These are phyloP conservation scores for Chaetomium olivaceum DNA, from an alignment of 2,329 filamentous ascomycete species.

Conservation along the genomic window DNA sequence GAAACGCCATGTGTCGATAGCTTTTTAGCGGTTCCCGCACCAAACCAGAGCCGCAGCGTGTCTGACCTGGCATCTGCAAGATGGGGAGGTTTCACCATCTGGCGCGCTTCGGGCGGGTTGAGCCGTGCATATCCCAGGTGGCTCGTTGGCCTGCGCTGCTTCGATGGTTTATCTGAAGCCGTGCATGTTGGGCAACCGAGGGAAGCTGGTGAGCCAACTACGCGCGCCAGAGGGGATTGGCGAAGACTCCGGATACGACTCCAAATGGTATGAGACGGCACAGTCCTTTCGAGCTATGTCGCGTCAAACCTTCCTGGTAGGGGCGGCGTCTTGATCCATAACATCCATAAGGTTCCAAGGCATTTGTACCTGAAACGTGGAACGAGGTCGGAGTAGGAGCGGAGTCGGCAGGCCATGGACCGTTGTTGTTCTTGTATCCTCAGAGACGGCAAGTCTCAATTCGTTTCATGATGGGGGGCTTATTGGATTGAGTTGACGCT, in stretches of 20 bases:
- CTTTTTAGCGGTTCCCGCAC: background rate
- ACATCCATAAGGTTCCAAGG: background rate
- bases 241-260: background rate
- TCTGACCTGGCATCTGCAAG: constrained; percentile 7
- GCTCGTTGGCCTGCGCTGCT: constrained; percentile 9
- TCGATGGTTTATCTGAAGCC: constrained; percentile 12
- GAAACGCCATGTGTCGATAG: background rate
- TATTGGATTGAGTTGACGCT: background rate
- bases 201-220: constrained; percentile 2
- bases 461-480: background rate
- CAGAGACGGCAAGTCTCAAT: background rate
- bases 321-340: background rate
- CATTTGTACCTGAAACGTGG: background rate
- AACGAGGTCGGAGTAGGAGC: background rate
- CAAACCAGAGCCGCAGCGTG: background rate
- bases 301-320: background rate
- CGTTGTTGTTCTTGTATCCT: background rate
- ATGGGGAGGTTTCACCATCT: background rate
- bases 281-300: background rate
- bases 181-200: constrained; percentile 17
- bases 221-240: background rate
- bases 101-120: constrained; percentile 24
- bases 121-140: constrained; percentile 6
- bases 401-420: background rate
- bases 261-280: background rate